Evolutionary conservation across 768 basidiomycete genomes (phyloP), one percentile per base, ranked within the genome.

Genomic region (Serendipita vermifera): DNA sequence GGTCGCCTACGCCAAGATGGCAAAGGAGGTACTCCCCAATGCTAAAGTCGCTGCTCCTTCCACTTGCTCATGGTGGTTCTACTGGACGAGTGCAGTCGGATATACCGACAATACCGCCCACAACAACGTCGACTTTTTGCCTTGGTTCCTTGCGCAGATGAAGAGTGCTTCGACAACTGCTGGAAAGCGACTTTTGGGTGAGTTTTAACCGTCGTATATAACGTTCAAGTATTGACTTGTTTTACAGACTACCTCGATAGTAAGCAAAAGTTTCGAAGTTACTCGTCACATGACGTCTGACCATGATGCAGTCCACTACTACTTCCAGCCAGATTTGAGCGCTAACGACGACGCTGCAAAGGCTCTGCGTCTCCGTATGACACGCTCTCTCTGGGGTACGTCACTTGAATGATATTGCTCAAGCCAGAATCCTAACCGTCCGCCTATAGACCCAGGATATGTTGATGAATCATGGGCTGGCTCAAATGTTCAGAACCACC

Each of bases 391-490:
- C 32, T 79, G 77, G 77, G 75, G 66, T 60, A 15, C 27, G 13
- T 55, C 15, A 39, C 20, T 38, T n/a, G n/a, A n/a, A n/a, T n/a
- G n/a, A 5, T 15, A 55, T 33, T 39, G 11, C n/a, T 39, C 57
- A 43, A 31, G n/a, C 31, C 1, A 13, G n/a, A 9, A n/a, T 33
- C 29, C 29, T 26, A 29, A 17, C 24, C 13, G 29, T 36, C 9
- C 9, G 31, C 26, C 58, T 11, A 14, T 33, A 41, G 51, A 79
- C 58, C 65, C 72, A 2, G 64, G 66, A 15, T 79, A 79, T 60
- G 69, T 73, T 53, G 77, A 79, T 57, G 77, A 79, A 63, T 79
- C 77, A 2, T 79, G 75, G 75, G 65, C 76, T 43, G 75, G 74
- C 27, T 59, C 63, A 3, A 56, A 60, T 54, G 74, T 76, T 57